Base-by-base conservation (phyloP, 805 yeast genomes). In the Candida easanensis region DNA sequence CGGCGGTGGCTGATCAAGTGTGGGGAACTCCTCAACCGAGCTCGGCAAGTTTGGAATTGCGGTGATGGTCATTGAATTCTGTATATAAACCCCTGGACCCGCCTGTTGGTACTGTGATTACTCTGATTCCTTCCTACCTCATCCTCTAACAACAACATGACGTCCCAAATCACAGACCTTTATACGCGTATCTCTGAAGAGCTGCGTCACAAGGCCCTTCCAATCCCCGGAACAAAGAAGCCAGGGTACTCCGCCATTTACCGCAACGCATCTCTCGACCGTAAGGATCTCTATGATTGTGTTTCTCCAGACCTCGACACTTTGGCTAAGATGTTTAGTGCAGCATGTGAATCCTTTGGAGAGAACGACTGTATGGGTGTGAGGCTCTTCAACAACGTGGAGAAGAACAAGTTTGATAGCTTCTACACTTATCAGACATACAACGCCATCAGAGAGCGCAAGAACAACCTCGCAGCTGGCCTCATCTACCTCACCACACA, bases 171-270 rank as follows among this genome's bases (percentile, higher is more conserved):
- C 42, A 44, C 36, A 39, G 20, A n/a, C 14, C 28, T 40, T 18
- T 33, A 36, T 14, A 33, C 23, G 18, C 36, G 37, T 4, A 21
- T 39, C 4, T 39, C 48, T 2, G 17, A 33, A 16, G 39, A 30
- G 4, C 17, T 19, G 18, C 37, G 48, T n/a, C 35, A 35, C 28
- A 13, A 7, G 3, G 44, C 37, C 5, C 23, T 16, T 20, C 41
- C 52, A 1, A 21, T 76, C 2, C 73, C 77, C 1, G 66, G 68
- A 17, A 45, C 73, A 10, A 56, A 58, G 27, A 55, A 63, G 42
- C 62, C 62, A 1, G 81, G 80, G 2, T 69, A 62, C 54, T 68
- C 80, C 4, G 61, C 69, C 1, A 60, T 73, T 4, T 78, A 69
- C 53, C 61, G 82, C 27, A 73, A 62, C 39, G 59, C 58, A 5